phyloP scores from a whole-genome alignment of 257 asterid species.

The Ballota nigra region DNA sequence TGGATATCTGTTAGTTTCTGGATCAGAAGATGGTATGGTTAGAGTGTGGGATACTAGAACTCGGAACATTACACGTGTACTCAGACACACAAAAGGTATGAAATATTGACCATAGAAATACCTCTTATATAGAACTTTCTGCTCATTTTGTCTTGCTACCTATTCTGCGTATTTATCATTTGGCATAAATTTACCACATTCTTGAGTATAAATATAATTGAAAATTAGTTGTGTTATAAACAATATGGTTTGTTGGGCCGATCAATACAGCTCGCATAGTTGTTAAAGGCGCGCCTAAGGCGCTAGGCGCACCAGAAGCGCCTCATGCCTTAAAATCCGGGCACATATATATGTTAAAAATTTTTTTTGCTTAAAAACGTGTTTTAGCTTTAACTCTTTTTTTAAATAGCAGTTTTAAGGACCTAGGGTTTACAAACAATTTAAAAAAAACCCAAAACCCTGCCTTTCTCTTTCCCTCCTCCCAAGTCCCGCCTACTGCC shows the following conservation, averaged over 20 bases:
- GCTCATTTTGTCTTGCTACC: background rate
- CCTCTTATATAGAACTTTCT: background rate
- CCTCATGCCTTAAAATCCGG: too few relatives aligned
- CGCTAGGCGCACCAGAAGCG: too few relatives aligned
- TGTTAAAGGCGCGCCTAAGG: too few relatives aligned
- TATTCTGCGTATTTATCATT: background rate
- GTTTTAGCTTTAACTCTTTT: too few relatives aligned
- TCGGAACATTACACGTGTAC: conserved; percentile 55
- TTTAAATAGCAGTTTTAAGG: too few relatives aligned
- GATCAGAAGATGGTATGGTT: conserved; percentile 90
- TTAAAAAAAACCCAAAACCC: too few relatives aligned
- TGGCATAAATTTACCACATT: background rate
- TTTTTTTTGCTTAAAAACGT: too few relatives aligned
- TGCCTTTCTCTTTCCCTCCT: too few relatives aligned
- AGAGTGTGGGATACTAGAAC: conserved; percentile 86
- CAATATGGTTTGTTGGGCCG: conserved; percentile 5
- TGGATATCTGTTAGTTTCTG: conserved; percentile 70
- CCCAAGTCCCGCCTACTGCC: too few relatives aligned
- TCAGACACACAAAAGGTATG: conserved; percentile 78
- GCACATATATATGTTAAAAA: too few relatives aligned
- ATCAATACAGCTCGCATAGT: background rate
- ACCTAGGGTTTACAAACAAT: too few relatives aligned
- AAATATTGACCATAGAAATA: background rate
- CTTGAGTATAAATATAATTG: background rate
- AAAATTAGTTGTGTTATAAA: background rate